Base-by-base conservation (phyloP, 805 yeast genomes). In the Ogataea methylovora region DNA sequence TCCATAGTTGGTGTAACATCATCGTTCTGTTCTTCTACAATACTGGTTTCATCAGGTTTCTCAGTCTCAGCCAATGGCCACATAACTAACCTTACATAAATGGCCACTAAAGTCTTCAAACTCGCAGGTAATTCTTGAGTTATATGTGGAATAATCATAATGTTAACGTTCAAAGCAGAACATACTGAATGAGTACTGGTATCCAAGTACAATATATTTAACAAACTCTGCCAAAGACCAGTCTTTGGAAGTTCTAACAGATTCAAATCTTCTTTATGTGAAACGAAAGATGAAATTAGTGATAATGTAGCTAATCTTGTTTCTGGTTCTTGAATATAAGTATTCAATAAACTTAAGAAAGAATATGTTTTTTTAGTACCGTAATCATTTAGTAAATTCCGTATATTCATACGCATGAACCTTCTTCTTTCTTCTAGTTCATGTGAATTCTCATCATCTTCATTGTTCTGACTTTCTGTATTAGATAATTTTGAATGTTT, bases 351-450 rank as follows among this genome's bases (percentile, higher is more conserved):
- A 1, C 42, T 40, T 41, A 69, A 63, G 37, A 68, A 67, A 1
- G 40, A 45, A 27, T 39, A 43, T 1, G 73, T 58, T 25, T 63
- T 46, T 21, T 49, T 49, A n/a, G 52, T 44, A 2, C 71, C 77
- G 53, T 60, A 71, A n/a, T 58, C 60, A 1, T 51, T 43, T 10
- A 77, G 48, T 14, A 74, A 33, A 1, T 38, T 38, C 10, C 60
- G 51, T 33, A 73, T 63, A 44, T 75, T 76, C 35, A 52, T 52
- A 27, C 61, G 58, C 8, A 71, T 59, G 39, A 70, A 73, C 22
- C 83, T 52, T 12, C 57, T 44, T 12, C 79, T 52, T 46, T 78
- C 85, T 32, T 60, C 67, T 21, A 53, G 50, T 18, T 54, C 61
- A 15, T 62, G 70, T n/a, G 54, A 44, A 31, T 10, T 51, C 45